Conservation (phyloP, 1,284 basidiomycete genomes). For the Anthracocystis walkeri region DNA sequence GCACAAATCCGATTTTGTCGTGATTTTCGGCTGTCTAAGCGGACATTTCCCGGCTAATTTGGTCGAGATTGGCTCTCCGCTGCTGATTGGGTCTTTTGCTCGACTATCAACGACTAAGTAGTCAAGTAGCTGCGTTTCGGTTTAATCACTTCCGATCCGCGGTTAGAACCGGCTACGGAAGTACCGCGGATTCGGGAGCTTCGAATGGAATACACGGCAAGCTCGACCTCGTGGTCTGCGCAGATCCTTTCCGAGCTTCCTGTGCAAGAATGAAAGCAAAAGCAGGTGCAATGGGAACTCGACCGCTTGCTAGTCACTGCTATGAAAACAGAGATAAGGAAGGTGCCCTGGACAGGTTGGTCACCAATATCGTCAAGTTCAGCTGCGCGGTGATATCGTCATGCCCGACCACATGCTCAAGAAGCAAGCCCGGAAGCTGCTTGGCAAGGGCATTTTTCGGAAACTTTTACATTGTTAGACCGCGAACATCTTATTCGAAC, state of each 20-base stretch:
- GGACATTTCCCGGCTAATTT: background rate
- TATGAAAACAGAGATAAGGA: too few species aligned
- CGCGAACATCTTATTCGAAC: too few species aligned
- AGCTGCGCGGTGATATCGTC: too few species aligned
- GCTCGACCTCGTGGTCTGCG: too few species aligned
- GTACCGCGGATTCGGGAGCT: background rate
- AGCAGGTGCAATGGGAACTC: too few species aligned
- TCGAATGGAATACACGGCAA: constrained; percentile 6
- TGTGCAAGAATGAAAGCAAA: background rate
- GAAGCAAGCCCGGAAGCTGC: too few species aligned
- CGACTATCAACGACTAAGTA: background rate
- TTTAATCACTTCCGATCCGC: background rate
- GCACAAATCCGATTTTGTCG: background rate
- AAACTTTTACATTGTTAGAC: background rate
- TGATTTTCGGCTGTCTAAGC: background rate
- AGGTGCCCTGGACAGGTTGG: too few species aligned
- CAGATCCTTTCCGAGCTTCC: constrained; percentile 1
- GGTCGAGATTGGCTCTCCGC: background rate
- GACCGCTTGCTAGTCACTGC: too few species aligned
- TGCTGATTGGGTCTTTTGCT: constrained; percentile 2
- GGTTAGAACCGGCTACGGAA: too few species aligned
- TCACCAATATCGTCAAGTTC: too few species aligned
- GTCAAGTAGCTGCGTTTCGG: too few species aligned
- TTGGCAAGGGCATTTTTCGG: background rate
- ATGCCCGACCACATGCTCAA: too few species aligned